These are phyloP conservation scores for Calocera viscosa DNA, from an alignment of 768 basidiomycete genomes.

Conservation along the genomic window DNA sequence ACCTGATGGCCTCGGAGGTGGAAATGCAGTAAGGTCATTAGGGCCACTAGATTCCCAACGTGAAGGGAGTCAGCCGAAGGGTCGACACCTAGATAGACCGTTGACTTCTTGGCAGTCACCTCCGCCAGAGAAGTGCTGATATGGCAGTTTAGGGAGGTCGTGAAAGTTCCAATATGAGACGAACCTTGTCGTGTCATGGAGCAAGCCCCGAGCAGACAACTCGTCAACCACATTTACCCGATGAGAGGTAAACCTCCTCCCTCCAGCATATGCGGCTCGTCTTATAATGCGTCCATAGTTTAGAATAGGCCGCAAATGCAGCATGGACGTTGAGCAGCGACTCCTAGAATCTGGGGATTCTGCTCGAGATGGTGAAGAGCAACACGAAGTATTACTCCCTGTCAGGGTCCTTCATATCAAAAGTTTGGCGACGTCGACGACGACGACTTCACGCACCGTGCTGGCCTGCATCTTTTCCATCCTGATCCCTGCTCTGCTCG, in stretches of 20 bases:
- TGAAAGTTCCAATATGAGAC: not conserved
- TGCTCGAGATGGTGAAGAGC: too few species aligned
- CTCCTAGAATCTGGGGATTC: too few species aligned
- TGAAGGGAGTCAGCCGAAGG: conserved; percentile 85
- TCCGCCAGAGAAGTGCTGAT: not conserved
- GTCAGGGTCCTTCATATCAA: too few species aligned
- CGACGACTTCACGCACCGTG: too few species aligned
- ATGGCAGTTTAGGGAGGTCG: not conserved
- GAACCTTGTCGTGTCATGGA: not conserved
- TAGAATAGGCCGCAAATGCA: not conserved
- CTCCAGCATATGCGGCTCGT: not conserved
- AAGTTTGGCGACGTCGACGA: too few species aligned
- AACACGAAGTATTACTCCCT: too few species aligned
- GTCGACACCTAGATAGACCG: conserved; percentile 81
- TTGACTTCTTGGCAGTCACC: conserved; percentile 15
- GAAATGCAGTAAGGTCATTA: conserved; percentile 81
- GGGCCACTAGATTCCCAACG: conserved; percentile 83
- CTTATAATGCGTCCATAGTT: conserved; percentile 1
- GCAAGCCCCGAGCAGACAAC: not conserved
- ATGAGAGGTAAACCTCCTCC: not conserved
- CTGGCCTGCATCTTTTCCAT: too few species aligned
- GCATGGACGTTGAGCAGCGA: not conserved
- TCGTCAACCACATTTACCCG: not conserved
- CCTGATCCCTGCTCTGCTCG: too few species aligned
- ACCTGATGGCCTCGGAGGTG: conserved; percentile 68